phyloP scores from a whole-genome alignment of 2,329 filamentous ascomycete genomes.

The Xylariaceae sp. region DNA sequence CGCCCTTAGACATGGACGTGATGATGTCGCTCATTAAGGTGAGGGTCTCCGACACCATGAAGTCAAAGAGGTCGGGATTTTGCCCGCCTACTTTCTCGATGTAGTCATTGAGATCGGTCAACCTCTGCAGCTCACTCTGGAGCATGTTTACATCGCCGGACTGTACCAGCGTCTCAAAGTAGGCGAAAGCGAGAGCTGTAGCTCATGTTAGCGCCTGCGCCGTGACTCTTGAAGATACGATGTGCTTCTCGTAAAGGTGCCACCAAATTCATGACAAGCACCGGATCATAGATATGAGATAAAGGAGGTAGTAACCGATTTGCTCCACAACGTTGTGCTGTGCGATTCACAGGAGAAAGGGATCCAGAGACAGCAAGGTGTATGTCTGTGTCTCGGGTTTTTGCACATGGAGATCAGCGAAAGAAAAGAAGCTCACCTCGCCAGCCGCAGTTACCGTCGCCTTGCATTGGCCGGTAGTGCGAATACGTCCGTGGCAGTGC shows the following conservation, averaged over 20 bases:
- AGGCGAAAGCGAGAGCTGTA: slow-evolving; percentile 83
- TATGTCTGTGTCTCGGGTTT: no score
- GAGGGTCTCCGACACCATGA: slow-evolving; percentile 74
- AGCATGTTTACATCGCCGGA: slow-evolving; percentile 60
- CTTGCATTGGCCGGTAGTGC: slow-evolving; percentile 79
- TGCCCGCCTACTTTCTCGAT: slow-evolving; percentile 69
- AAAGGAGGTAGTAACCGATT: not conserved
- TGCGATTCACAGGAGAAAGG: not conserved
- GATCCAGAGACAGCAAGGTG: not conserved
- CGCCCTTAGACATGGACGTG: slow-evolving; percentile 53
- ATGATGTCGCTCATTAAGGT: slow-evolving; percentile 61
- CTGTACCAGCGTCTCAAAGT: slow-evolving; percentile 79
- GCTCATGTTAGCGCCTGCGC: slow-evolving; percentile 6
- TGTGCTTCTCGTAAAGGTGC: not conserved
- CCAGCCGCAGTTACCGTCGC: slow-evolving; percentile 97
- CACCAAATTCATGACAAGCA: slow-evolving; percentile 5
- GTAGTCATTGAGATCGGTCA: slow-evolving; percentile 65
- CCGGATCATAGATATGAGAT: slow-evolving; percentile 7
- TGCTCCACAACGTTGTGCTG: not conserved
- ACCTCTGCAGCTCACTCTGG: slow-evolving; percentile 63
- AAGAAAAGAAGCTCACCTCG: slow-evolving; percentile 63
- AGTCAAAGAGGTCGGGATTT: slow-evolving; percentile 65
- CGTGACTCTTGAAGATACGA: not conserved
- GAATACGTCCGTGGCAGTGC: slow-evolving; percentile 77
- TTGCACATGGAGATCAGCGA: not conserved